Base-by-base conservation (phyloP, 768 basidiomycete species). In the Galerina sulciceps region DNA sequence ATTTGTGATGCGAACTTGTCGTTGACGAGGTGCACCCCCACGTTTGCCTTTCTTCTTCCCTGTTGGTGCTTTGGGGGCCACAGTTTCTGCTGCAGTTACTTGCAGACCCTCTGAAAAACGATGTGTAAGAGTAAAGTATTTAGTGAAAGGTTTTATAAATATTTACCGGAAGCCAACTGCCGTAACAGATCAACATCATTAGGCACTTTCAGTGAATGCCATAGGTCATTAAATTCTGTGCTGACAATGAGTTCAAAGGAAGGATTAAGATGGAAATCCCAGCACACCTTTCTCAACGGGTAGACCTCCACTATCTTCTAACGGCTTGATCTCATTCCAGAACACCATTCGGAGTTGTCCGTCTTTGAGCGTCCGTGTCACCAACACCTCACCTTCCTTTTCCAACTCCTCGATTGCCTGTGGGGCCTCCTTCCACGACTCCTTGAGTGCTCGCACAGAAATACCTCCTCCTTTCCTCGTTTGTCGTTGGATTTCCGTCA, bases 341-440 rank as follows among this genome's bases (percentile, higher is more conserved):
- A 93, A 94, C 1, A 93, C 93, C 85, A 91, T 89, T 51, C 88
- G 82, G 68, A 91, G 75, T 63, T 91, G 88, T 0, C 89, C 89
- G 65, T 95, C 93, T 69, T 93, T 95, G 47, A 83, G 75, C 0
- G 91, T 91, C 44, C 94, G 82, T 15, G 91, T 95, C n/a, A 94
- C 90, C 40, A 94, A 81, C 1, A 94, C 91, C 55, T 94, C 90
- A 0, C 93, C 93, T 65, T 92, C 90, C 67, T 90, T 85, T 71
- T 94, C 93, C n/a, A 96, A 79, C 71, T 95, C 92, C 68, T 94
- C 92, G 43, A 96, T 88, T 0, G 90, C 91, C 43, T 81, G 76
- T 1, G 89, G 88, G 0, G 94, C 91, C 63, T 92, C 91, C 65
- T 92, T 90, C 93, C 94, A 97, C 13, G 91, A 89, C 70, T 96